Percentiles rank a stretch among this genome's conserved stretches.
Conservation (phyloP, 73 alveolate species). For the Tetrahymena malaccensis region DNA sequence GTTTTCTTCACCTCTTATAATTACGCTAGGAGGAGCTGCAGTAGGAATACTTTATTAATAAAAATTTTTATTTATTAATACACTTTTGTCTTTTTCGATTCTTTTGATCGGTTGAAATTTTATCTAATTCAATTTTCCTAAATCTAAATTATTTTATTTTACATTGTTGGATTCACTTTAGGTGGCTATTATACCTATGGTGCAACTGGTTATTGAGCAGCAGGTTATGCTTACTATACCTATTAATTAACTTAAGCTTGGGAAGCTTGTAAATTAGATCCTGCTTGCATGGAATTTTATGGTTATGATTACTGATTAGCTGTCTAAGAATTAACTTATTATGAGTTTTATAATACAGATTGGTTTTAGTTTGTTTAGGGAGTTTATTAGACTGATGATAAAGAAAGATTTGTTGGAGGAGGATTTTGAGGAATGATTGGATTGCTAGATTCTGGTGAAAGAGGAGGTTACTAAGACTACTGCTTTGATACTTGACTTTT, state of each 20-base stretch:
- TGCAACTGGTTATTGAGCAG: background rate
- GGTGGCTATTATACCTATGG: background rate
- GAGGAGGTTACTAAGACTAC: background rate
- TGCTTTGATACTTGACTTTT: background rate
- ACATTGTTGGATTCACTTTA: background rate
- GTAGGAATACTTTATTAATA: background rate
- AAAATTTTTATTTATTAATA: background rate
- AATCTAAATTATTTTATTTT: background rate
- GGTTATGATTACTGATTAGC: background rate
- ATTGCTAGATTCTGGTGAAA: background rate
- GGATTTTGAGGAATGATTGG: background rate
- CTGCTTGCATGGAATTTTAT: background rate
- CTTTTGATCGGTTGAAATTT: background rate
- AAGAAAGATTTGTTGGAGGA: background rate
- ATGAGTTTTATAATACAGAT: background rate
- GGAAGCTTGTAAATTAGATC: background rate
- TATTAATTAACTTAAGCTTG: background rate
- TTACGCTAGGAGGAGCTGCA: background rate
- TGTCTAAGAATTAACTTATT: background rate
- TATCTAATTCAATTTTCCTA: background rate
- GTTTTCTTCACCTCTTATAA: background rate
- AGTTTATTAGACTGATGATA: background rate
- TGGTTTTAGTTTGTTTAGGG: background rate
- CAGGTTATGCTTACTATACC: background rate
- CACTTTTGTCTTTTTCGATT: background rate